Evolutionary conservation across 1,139 yeast species (phyloP).

Genomic region (Waltiozyma sp.): DNA sequence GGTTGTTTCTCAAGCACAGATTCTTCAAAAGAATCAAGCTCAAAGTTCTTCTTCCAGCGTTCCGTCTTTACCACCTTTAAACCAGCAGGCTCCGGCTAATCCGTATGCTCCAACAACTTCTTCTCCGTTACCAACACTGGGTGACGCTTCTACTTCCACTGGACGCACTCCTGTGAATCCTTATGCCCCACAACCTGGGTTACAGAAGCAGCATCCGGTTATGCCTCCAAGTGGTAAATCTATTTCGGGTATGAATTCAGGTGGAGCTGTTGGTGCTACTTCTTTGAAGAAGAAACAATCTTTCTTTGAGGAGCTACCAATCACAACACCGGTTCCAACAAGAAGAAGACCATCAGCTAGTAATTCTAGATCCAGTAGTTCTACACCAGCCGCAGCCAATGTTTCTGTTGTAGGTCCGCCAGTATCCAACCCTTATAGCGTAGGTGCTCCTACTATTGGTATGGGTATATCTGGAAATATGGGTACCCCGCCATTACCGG

Average conservation of each 20-base stretch:
- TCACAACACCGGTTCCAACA: slow-evolving; percentile 16
- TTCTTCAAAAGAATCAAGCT: slow-evolving; percentile 1
- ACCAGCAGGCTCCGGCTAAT: not conserved
- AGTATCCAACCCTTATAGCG: not conserved
- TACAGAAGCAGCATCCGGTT: not conserved
- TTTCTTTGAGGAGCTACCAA: slow-evolving; percentile 49
- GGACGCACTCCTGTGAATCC: too few relatives aligned
- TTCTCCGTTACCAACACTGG: not conserved
- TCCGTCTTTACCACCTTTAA: too few relatives aligned
- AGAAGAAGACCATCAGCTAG: slow-evolving; percentile 7
- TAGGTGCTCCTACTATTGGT: not conserved
- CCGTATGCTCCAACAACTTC: slow-evolving; percentile 2
- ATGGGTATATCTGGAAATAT: not conserved
- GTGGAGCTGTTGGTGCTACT: slow-evolving; percentile 5
- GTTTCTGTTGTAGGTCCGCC: slow-evolving; percentile 2
- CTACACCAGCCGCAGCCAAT: not conserved
- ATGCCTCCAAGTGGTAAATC: not conserved
- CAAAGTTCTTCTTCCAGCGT: slow-evolving; percentile 4
- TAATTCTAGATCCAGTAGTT: slow-evolving; percentile 1
- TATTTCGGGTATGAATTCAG: not conserved
- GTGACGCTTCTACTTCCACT: not conserved
- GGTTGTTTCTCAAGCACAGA: slow-evolving; percentile 4
- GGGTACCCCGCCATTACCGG: not conserved
- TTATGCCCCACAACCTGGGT: not conserved
- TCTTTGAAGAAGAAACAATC: slow-evolving; percentile 20